Base-by-base conservation (phyloP, 257 asterid genomes). In the Catharanthus roseus region DNA sequence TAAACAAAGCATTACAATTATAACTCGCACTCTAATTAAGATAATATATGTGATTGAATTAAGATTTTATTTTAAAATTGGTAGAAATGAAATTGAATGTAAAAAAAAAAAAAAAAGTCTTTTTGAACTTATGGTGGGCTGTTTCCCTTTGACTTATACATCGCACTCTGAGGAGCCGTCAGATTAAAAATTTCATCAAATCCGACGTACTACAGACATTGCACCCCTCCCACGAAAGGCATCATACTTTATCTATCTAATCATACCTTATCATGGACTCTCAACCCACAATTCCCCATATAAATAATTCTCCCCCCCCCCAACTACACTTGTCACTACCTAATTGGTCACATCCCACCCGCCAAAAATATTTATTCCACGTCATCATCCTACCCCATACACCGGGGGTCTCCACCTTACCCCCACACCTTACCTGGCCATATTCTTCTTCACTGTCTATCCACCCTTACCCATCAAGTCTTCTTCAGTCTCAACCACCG, bases 201-300 rank as follows among this genome's bases (percentile, higher is more conserved):
- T 75, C 75, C 31, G 10, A 72, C 70, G 78, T 34, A 23, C 51
- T 47, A 26, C 54, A 72, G 70, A 57, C 80, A 54, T 85, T 83
- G 86, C 87, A 58, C 77, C 62, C 77, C 54, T 79, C 75, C 62
- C 66, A 87, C 84, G 89, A 45, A 70, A 83, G 71, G 80, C 61
- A 82, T 78, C 72, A 6, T 41, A 36, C 50, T 70, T 39, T 56
- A 69, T 66, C 56, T 33, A 38, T 53, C 72, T 47, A 77, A 81
- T 78, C 74, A 75, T 68, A 38, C 51, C 41, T 39, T 34, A 60
- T 72, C 64, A 70, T 65, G 8, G 16, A 7, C 55, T 8, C 51
- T 15, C 21, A 13, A 4, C 31, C 56, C 24, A 42, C 2, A 5
- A 45, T 55, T 28, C 44, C 34, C 24, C 44, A 31, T 11, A 55